Evolutionary conservation across 2,329 filamentous ascomycete species (phyloP).

Genomic region (Beauveria brongniartii): DNA sequence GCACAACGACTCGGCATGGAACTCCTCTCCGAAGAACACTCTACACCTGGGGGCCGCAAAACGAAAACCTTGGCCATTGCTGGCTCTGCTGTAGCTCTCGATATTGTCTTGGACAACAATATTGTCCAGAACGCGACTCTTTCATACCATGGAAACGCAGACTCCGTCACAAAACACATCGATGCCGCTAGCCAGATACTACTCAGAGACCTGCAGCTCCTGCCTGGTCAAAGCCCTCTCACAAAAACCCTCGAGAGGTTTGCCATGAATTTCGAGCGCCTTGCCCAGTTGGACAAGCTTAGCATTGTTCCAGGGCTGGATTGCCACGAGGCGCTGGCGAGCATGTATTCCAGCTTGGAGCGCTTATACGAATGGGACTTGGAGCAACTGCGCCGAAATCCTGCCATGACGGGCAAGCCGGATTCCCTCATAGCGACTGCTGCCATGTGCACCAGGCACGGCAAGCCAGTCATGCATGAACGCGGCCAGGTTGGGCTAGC

Average conservation of each 20-base stretch:
- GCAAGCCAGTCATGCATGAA: constrained; percentile 63
- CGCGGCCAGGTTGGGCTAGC: constrained; percentile 59
- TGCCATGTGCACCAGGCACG: constrained; percentile 62
- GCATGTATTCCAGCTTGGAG: constrained; percentile 61
- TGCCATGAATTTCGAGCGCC: constrained; percentile 59
- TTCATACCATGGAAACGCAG: constrained; percentile 51
- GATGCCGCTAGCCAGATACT: constrained; percentile 58
- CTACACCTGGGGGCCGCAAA: constrained; percentile 38
- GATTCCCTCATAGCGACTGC: constrained; percentile 44
- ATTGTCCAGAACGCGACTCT: constrained; percentile 56
- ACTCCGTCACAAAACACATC: constrained; percentile 51
- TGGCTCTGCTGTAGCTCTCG: constrained; percentile 51
- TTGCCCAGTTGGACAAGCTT: constrained; percentile 63
- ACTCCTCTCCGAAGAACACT: constrained; percentile 49
- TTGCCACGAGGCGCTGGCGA: constrained; percentile 69
- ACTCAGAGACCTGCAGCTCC: constrained; percentile 53
- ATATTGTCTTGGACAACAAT: constrained; percentile 54
- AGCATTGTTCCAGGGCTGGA: constrained; percentile 62
- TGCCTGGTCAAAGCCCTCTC: constrained; percentile 52
- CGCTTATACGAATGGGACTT: constrained; percentile 66
- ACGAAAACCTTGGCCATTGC: constrained; percentile 52
- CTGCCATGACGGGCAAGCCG: constrained; percentile 33
- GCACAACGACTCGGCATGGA: constrained; percentile 60
- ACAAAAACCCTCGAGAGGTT: constrained; percentile 66
- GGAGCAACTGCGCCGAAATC: constrained; percentile 44